Conservation (phyloP, 164 flowering plant species). For the Umbellularia californica region DNA sequence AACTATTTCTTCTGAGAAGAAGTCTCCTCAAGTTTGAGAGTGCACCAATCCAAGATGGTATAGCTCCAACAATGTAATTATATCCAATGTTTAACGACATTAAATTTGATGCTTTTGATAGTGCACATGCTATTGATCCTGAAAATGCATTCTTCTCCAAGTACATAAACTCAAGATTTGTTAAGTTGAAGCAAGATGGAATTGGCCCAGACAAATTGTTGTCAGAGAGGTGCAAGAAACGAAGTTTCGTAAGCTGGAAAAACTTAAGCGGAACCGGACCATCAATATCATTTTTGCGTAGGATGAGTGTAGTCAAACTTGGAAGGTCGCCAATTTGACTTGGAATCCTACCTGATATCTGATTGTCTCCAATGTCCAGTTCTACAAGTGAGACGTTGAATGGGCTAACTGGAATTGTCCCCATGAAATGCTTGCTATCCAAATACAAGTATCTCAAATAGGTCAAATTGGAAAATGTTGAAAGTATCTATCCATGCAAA, state of each 20-base stretch:
- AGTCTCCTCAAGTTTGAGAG: too few species aligned
- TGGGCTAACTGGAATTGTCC: not conserved
- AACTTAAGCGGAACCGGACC: not conserved
- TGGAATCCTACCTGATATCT: conserved; percentile 6
- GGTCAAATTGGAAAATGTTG: not conserved
- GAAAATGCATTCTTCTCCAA: not conserved
- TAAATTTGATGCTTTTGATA: not conserved
- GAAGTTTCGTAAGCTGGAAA: not conserved
- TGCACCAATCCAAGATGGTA: conserved; percentile 8
- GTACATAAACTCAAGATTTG: not conserved
- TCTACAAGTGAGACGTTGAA: not conserved
- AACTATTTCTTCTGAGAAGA: too few species aligned
- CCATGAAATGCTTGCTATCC: conserved; percentile 3
- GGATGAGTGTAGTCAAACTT: not conserved
- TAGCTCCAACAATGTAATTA: conserved; percentile 16
- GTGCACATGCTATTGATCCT: not conserved
- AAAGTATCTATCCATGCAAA: conserved; percentile 4
- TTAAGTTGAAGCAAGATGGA: conserved; percentile 8
- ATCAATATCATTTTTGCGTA: not conserved
- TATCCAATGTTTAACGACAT: not conserved
- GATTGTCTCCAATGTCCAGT: not conserved
- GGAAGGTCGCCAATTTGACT: conserved; percentile 4
- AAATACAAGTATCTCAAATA: not conserved
- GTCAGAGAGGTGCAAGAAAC: not conserved
- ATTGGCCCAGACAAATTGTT: not conserved